Base-by-base conservation (phyloP, 257 asterid species). In the Linderniella brevidens region DNA sequence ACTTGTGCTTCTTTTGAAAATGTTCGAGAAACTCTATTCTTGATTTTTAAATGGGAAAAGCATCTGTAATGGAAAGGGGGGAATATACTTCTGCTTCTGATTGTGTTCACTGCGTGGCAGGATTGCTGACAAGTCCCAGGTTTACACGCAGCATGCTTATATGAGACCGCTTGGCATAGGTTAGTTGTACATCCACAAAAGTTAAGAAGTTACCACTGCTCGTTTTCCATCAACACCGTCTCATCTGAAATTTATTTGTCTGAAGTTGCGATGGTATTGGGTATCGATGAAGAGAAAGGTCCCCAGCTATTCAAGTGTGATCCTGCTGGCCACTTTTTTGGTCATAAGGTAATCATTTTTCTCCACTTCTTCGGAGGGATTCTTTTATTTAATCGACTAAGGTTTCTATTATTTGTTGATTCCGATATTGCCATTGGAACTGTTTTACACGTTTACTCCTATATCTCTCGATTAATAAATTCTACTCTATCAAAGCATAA, bases 131-230 rank as follows among this genome's bases (percentile, higher is more conserved):
- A 88, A 88, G 68, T 84, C 98, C 40, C 98, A 88, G 65, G 98
- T 88, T 39, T 88, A 88, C 73, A 88, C 98, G 19, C 95, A 88
- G 54, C 98, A 88, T 65, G 98, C 98, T 47, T 88, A 88, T 59
- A 88, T 88, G 98, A 84, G 98, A 60, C 98, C 98, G 13, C 95
- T 88, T 67, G 98, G 98, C 67, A 75, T 88, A 55, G 98, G 98
- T 88, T 46, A 49, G 98, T 76, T 45, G 41, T 25, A 64, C 59
- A 25, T 5, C 37, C 55, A 46, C 20, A 32, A 9, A 8, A 42
- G n/a, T n/a, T n/a, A 13, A 14, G 3, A 13, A 0, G 20, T 45
- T 15, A n/a, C 17, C 4, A 19, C 19, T 38, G 29, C 9, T 42
- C 9, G 0, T 45, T 17, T 15, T 15, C 29, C 16, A 0, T 17